Percentiles rank a stretch among this genome's conserved stretches.
These are phyloP conservation scores for Anisodus tanguticus DNA, from an alignment of 257 asterid genomes.

Conservation along the genomic window DNA sequence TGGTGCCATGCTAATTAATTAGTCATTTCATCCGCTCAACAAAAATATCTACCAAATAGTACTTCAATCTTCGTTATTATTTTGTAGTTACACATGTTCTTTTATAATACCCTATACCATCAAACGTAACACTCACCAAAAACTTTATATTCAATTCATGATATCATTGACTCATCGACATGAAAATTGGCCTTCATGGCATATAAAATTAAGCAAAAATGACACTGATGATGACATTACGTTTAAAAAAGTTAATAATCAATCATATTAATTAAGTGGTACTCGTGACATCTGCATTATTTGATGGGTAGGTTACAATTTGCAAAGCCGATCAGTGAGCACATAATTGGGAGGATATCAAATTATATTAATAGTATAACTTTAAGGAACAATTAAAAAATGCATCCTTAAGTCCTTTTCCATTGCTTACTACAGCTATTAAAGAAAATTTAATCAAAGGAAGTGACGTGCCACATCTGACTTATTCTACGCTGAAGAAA, in stretches of 20 bases:
- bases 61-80: neutral
- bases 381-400: neutral
- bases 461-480: neutral
- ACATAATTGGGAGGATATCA: neutral
- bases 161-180: neutral
- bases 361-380: neutral
- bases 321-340: neutral
- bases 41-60: slow-evolving; percentile 28
- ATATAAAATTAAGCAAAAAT: neutral
- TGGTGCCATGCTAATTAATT: neutral
- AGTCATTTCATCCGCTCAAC: slow-evolving; percentile 12
- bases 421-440: neutral
- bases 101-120: neutral
- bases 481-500: neutral
- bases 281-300: neutral
- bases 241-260: neutral
- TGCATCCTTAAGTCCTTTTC: neutral
- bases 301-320: neutral
- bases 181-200: slow-evolving; percentile 6
- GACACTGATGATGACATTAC: neutral
- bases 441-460: neutral
- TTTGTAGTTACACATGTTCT: neutral
- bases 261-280: neutral
- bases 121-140: neutral
- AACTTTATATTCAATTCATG: neutral